phyloP scores from a whole-genome alignment of 1,139 yeast species.

The Saccharomyces hybrid region DNA sequence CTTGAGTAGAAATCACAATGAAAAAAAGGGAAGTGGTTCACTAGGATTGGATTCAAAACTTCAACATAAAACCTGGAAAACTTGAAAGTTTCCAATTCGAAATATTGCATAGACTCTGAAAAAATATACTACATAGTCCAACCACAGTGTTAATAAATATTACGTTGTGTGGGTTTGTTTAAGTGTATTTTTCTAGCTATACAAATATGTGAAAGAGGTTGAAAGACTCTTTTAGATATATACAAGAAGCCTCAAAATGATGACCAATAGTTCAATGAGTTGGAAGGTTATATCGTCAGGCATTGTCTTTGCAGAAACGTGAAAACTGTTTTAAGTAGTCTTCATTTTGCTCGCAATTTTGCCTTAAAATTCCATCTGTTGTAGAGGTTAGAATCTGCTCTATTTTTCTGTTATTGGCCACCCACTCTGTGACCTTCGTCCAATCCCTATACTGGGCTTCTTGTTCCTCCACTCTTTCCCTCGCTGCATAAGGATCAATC shows the following conservation, averaged over 20 bases:
- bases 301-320: slow-evolving; percentile 5
- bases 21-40: too few species aligned
- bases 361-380: slow-evolving; percentile 32
- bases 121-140: too few species aligned
- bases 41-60: too few species aligned
- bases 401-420: slow-evolving; percentile 35
- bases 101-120: too few species aligned
- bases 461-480: slow-evolving; percentile 31
- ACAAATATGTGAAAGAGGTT: too few species aligned
- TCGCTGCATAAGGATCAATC: slow-evolving; percentile 40
- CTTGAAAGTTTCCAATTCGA: too few species aligned
- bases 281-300: neutral
- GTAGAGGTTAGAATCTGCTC: slow-evolving; percentile 37
- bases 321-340: slow-evolving; percentile 21
- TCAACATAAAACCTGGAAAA: too few species aligned
- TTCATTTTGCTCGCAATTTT: too few species aligned
- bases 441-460: slow-evolving; percentile 28
- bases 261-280: neutral
- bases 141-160: too few species aligned
- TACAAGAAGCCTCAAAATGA: neutral
- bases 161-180: too few species aligned
- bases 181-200: too few species aligned
- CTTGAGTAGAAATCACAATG: too few species aligned
- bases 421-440: slow-evolving; percentile 31
- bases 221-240: neutral